Percentiles rank a stretch among this genome's conserved stretches.
These are phyloP conservation scores for Mortierella claussenii DNA, from an alignment of 192 early-diverging fungal species.

Conservation along the genomic window DNA sequence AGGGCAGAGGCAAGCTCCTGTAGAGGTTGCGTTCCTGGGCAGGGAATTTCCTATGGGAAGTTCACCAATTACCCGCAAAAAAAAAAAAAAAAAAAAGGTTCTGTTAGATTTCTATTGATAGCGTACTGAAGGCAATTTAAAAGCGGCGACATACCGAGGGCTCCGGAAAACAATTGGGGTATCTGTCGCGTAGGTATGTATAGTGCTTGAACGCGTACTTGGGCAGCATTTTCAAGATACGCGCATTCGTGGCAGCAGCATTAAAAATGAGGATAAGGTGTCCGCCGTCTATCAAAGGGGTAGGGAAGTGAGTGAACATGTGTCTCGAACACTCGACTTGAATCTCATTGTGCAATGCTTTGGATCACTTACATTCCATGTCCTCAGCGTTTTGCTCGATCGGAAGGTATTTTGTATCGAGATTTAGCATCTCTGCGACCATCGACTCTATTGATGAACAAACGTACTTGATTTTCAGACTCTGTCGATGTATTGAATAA, in stretches of 20 bases:
- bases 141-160: slow-evolving; percentile 45
- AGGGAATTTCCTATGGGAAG: slow-evolving; percentile 34
- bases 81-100: background rate
- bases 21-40: slow-evolving; percentile 44
- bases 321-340: too few species aligned
- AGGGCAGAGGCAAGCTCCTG: slow-evolving; percentile 38
- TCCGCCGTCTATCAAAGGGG: slow-evolving; percentile 68
- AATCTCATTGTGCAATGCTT: too few species aligned
- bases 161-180: slow-evolving; percentile 73
- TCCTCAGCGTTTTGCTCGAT: slow-evolving; percentile 79
- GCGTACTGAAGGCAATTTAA: background rate
- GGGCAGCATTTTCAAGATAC: slow-evolving; percentile 69
- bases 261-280: slow-evolving; percentile 85
- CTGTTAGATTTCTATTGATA: too few species aligned
- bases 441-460: slow-evolving; percentile 31
- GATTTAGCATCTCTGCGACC: slow-evolving; percentile 67
- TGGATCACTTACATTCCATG: slow-evolving; percentile 59
- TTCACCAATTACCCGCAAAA: background rate
- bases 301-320: too few species aligned
- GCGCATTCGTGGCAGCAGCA: slow-evolving; percentile 62
- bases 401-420: slow-evolving; percentile 75
- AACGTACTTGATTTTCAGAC: background rate
- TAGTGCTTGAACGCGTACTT: slow-evolving; percentile 80
- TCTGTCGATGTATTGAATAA: background rate
- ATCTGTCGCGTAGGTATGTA: slow-evolving; percentile 79